A percentile compares a stretch with the other conserved stretches of the same genome.
Conservation (phyloP, 257 asterid species). For the Petunia secreta region DNA sequence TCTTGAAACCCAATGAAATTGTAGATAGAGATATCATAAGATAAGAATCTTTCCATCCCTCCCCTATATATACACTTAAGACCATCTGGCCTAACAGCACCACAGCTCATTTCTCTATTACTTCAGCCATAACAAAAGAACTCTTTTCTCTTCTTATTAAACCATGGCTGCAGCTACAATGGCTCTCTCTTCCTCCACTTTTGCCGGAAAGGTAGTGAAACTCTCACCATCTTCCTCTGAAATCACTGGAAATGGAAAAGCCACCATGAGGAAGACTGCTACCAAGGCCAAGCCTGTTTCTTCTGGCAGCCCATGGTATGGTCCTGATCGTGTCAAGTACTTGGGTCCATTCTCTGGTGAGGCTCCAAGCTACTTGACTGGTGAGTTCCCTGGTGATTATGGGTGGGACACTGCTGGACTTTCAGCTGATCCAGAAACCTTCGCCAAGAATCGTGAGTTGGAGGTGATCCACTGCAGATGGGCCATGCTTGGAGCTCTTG, state of each 20-base stretch:
- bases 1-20: slow-evolving; percentile 23
- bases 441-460: slow-evolving; percentile 46
- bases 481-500: slow-evolving; percentile 58
- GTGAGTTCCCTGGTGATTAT: slow-evolving; percentile 59
- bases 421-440: slow-evolving; percentile 52
- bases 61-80: neutral
- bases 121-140: neutral
- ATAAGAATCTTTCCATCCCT: neutral
- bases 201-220: slow-evolving; percentile 54
- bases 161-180: slow-evolving; percentile 60
- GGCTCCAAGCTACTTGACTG: slow-evolving; percentile 50
- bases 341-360: slow-evolving; percentile 54
- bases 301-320: slow-evolving; percentile 48
- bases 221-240: slow-evolving; percentile 46
- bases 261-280: slow-evolving; percentile 48
- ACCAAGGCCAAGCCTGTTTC: slow-evolving; percentile 37
- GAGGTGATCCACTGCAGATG: slow-evolving; percentile 49
- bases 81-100: neutral
- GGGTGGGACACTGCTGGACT: slow-evolving; percentile 63
- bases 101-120: no score
- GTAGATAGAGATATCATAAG: slow-evolving; percentile 20
- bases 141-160: neutral
- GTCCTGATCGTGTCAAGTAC: slow-evolving; percentile 44
- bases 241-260: slow-evolving; percentile 35
- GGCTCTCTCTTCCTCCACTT: slow-evolving; percentile 64